Evolutionary conservation across 2,329 filamentous ascomycete species (phyloP), one percentile per base, ranked within the genome.

Genomic region (Fusarium goolgardi): DNA sequence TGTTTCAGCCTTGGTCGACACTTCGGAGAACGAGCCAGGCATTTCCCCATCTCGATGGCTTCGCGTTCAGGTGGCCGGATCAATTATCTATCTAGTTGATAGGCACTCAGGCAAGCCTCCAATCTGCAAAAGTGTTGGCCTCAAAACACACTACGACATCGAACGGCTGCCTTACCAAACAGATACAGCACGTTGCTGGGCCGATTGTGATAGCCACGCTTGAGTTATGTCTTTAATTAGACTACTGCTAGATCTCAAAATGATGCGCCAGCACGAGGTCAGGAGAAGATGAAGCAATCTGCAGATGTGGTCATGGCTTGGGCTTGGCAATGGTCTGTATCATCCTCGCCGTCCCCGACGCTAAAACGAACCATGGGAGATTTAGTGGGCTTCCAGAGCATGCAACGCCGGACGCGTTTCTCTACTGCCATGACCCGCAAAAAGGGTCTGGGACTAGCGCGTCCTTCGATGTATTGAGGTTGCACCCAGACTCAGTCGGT

Each of bases 211-310:
- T 65, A 59, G 45, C 34, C 55, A 49, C 34, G 60, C 44, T 61
- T 71, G 57, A 63, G 56, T 55, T 46, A 55, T 61, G 52, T 44
- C 51, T 67, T 65, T 43, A 57, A 55, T 50, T 65, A 62, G 59
- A 70, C 60, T 63, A 60, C 63, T 52, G 58, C 64, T 59, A 59
- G 54, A 66, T 55, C 40, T 52, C 41, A 45, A 65, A 67, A 62
- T 63, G 62, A 47, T 63, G 60, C 64, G 62, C 72, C 60, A 62
- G 35, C 59, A 57, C 44, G 58, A 51, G 50, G 47, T 50, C 47
- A 68, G 54, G 60, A 70, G 59, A 63, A 67, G 59, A 69, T 60
- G 67, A 71, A 65, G 57, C 61, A 70, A 72, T 73, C 63, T 70
- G 62, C 52, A 61, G 47, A 63, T 59, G 53, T 63, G 71, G 65